phyloP scores from a whole-genome alignment of 148 eudicot genomes.

The Suaeda aralocaspica region DNA sequence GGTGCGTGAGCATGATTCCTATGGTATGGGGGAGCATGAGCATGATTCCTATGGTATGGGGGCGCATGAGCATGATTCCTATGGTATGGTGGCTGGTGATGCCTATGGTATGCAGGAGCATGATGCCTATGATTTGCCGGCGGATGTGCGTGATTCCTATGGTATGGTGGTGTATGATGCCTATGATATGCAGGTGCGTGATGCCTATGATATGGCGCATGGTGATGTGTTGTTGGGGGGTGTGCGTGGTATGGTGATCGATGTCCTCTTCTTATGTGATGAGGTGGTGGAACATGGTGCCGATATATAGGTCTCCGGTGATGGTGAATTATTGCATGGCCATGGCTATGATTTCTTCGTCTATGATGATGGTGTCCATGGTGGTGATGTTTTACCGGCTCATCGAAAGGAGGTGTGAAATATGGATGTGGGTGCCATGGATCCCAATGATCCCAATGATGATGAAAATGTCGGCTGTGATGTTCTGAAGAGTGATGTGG shows the following conservation, averaged over 20 bases:
- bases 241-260: conserved; percentile 15
- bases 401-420: not conserved
- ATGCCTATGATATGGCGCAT: conserved; percentile 6
- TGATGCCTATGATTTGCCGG: conserved; percentile 10
- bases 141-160: not conserved
- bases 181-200: not conserved
- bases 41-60: conserved; percentile 19
- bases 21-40: conserved; percentile 16
- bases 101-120: not conserved
- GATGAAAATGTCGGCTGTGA: not conserved
- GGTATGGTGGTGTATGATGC: conserved; percentile 8
- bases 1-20: conserved; percentile 15
- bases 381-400: conserved; percentile 2
- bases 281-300: not conserved
- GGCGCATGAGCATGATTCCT: conserved; percentile 1
- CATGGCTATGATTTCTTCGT: conserved; percentile 1
- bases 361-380: conserved; percentile 9
- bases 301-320: conserved; percentile 1
- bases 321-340: not conserved
- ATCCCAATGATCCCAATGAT: conserved; percentile 8
- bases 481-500: not conserved
- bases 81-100: conserved; percentile 15
- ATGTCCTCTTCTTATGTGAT: conserved; percentile 12
- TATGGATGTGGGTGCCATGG: conserved; percentile 5
- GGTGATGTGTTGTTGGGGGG: conserved; percentile 22